phyloP scores from a whole-genome alignment of 2,329 filamentous ascomycete genomes.

The Chrysoporthe deuterocubensis region DNA sequence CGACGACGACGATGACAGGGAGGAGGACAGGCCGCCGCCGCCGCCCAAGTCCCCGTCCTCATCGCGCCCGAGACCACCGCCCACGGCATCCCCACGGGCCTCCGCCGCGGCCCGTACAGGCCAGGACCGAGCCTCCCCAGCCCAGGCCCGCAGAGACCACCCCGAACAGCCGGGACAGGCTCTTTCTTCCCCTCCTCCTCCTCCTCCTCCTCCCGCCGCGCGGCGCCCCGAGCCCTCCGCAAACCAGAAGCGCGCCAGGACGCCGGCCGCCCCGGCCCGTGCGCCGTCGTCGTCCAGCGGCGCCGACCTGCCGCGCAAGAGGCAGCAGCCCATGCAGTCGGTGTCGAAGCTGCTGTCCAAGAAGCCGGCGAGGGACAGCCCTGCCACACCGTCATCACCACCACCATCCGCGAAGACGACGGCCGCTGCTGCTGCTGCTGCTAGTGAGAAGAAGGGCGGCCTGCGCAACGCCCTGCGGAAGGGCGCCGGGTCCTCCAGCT shows the following conservation, averaged over 20 bases:
- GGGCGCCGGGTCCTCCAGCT: constrained; percentile 50
- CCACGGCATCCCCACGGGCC: not conserved
- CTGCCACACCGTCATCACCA: no score
- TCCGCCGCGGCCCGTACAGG: not conserved
- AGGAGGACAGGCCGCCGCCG: constrained; percentile 26
- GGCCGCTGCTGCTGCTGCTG: no score
- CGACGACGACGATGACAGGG: constrained; percentile 34
- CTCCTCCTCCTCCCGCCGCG: constrained; percentile 15
- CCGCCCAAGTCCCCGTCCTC: constrained; percentile 31
- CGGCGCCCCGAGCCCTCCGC: constrained; percentile 42
- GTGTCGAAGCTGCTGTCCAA: constrained; percentile 37
- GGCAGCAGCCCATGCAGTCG: constrained; percentile 31
- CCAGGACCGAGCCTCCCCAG: constrained; percentile 8
- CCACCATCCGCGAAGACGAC: no score
- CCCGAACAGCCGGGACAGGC: constrained; percentile 30
- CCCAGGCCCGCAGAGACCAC: constrained; percentile 11
- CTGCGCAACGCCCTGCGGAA: constrained; percentile 58
- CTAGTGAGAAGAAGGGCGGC: constrained; percentile 48
- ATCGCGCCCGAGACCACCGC: not conserved
- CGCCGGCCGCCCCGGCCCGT: constrained; percentile 37
- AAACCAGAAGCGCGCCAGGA: constrained; percentile 53
- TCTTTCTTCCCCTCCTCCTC: constrained; percentile 16
- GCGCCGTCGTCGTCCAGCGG: constrained; percentile 23
- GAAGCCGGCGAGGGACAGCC: constrained; percentile 34
- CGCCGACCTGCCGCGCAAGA: constrained; percentile 30